Evolutionary conservation across 805 yeast genomes (phyloP), one percentile per base, ranked within the genome.

Genomic region (Lachancea quebecensis): DNA sequence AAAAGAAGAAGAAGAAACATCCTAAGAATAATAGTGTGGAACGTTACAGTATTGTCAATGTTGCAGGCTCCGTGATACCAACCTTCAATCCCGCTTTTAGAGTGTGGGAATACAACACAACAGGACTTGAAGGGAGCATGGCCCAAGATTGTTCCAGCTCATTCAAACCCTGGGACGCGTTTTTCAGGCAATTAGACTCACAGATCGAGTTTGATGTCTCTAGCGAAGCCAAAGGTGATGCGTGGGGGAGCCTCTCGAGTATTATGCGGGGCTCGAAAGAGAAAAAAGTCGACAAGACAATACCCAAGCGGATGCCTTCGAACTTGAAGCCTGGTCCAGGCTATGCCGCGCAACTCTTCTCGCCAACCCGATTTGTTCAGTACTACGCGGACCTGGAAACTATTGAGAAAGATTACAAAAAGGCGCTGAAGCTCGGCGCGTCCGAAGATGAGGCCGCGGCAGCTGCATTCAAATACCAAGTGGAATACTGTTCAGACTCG

Each of bases 51-150:
- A 68, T 87, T 42, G 80, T 83, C 0, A 84, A 79, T 56, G 77
- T 87, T 12, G 73, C 81, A 2, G 80, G 89, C 1, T 82, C 90
- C 45, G 78, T 87, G 11, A 77, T 88, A 11, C 95, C 96, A 2
- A 87, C 95, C 0, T 88, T 81, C 65, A 85, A 85, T 52, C 89
- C 96, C 4, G 86, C 89, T 4, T 58, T 87, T 49, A 71, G 95
- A 51, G 79, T 87, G 2, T 87, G 95, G 93, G 95, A 87, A 60
- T 87, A 87, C 62, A 87, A 87, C 57, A 75, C 77, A 32, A 74
- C 86, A 0, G 82, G 72, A 1, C 58, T 84, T 38, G 66, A 60
- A n/a, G 55, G 57, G 4, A 61, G 50, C 16, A 45, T 48, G n/a
- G 34, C 40, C 10, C 28, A 18, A 2, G 30, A 35, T 6, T 16